Evolutionary conservation across 805 yeast genomes (phyloP).

Genomic region (Saccharomycopsis schoenii): DNA sequence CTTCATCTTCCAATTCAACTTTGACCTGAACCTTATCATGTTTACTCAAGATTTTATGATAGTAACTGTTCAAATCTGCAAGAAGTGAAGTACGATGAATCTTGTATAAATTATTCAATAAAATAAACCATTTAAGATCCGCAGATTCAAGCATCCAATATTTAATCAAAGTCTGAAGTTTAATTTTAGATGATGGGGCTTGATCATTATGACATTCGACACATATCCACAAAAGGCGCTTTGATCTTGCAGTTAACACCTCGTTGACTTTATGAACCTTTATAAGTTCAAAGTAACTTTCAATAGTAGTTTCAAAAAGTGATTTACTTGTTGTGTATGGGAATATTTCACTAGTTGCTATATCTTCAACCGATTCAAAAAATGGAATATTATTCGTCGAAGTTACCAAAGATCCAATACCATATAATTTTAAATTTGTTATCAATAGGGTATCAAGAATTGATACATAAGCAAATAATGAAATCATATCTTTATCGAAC

Average conservation of each 20-base stretch:
- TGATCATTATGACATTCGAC: constrained; percentile 34
- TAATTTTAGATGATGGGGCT: constrained; percentile 30
- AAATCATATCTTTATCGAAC: constrained; percentile 33
- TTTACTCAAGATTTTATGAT: constrained; percentile 32
- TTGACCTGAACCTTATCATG: constrained; percentile 25
- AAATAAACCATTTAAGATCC: constrained; percentile 47
- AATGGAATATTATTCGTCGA: background rate
- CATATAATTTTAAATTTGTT: constrained; percentile 25
- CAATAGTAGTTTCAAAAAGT: constrained; percentile 37
- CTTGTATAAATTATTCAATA: constrained; percentile 41
- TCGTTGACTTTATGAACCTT: constrained; percentile 39
- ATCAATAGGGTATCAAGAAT: constrained; percentile 26
- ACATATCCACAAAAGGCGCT: constrained; percentile 51
- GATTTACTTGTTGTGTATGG: constrained; percentile 35
- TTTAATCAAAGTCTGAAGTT: constrained; percentile 30
- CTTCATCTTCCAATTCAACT: constrained; percentile 36
- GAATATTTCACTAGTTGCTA: constrained; percentile 31
- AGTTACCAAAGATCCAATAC: background rate
- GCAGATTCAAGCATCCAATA: constrained; percentile 53
- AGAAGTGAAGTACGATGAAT: constrained; percentile 35
- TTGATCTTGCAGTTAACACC: constrained; percentile 36
- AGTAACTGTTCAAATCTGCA: constrained; percentile 32
- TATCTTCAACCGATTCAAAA: constrained; percentile 18
- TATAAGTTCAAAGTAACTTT: constrained; percentile 48
- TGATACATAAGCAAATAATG: constrained; percentile 23